Evolutionary conservation across 805 yeast species (phyloP), one percentile per base, ranked within the genome.

Genomic region (Pichia manshurica): DNA sequence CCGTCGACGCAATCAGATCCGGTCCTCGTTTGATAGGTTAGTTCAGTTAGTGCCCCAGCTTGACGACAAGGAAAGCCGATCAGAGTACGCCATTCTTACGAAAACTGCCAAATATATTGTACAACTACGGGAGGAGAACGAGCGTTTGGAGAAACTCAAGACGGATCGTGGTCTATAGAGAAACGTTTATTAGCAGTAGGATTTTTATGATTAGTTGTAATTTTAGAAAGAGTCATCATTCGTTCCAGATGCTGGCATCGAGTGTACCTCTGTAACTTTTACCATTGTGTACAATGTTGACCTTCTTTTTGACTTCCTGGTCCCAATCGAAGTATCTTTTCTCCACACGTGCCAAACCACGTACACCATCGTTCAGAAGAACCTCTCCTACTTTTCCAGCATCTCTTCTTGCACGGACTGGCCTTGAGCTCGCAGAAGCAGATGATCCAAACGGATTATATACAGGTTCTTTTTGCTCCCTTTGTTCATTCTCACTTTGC

Each of bases 1-100:
- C 62, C 85, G 84, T 59, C 72, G 98, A 57, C 72, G 98, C 52
- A 87, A 82, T 54, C 87, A 90, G 37, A 87, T 91, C 20, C 71
- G 97, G 39, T 77, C 81, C 9, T 90, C 88, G 9, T 90, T 87
- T 59, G 95, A 86, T 56, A 76, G 75, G 47, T 71, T 90, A 20
- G 90, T 89, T 0, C 71, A 74, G 1, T 63, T 87, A 8, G 88
- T 93, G 1, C 97, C 97, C 0, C 80, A 77, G 8, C 68, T 90
- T 38, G 71, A 76, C 1, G 72, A 73, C n/a, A 69, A 71, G 21
- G 96, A 91, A 56, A 80, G 84, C 46, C 69, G 96, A 38, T 84
- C 95, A 0, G 98, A 90, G 58, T 73, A 87, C 31, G 72, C 80
- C 16, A 86, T 90, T 10, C 73, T 89, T 49, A 73, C 79, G 15